Conservation (phyloP, 208 protist species). For the Crithidia expoeki region DNA sequence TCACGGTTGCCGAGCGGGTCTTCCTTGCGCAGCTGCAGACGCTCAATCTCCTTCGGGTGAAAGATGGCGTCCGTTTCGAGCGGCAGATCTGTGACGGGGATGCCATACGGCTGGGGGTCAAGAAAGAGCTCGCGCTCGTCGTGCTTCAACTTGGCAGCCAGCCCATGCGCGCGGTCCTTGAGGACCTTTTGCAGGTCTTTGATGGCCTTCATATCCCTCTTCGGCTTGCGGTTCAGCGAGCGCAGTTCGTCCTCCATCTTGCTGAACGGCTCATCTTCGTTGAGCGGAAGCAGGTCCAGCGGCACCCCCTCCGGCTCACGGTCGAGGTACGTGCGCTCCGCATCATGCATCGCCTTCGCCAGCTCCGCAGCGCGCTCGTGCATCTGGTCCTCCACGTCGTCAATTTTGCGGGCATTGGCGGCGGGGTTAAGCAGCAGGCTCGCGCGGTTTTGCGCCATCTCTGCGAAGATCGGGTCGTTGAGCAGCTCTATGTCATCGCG, state of each 20-base stretch:
- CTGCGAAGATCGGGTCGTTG: conserved; percentile 57
- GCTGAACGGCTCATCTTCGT: conserved; percentile 66
- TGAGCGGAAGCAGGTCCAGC: conserved; percentile 63
- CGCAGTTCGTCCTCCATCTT: conserved; percentile 57
- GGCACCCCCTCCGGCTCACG: conserved; percentile 67
- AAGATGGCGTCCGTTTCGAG: conserved; percentile 75
- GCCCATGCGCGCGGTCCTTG: conserved; percentile 73
- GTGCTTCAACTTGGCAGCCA: conserved; percentile 71
- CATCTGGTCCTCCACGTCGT: conserved; percentile 57
- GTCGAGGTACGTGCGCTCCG: conserved; percentile 68
- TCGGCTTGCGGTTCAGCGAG: conserved; percentile 57
- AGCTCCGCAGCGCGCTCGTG: conserved; percentile 69
- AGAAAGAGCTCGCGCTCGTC: conserved; percentile 67
- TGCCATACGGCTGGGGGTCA: conserved; percentile 44
- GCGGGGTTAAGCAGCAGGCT: conserved; percentile 64
- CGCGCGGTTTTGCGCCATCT: conserved; percentile 61
- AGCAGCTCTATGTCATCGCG: conserved; percentile 65
- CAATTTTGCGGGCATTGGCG: conserved; percentile 55
- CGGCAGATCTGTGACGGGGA: conserved; percentile 64
- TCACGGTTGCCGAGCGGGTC: conserved; percentile 64
- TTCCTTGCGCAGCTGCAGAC: conserved; percentile 50
- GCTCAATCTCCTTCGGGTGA: conserved; percentile 63
- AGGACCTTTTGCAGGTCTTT: conserved; percentile 75
- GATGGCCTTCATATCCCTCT: conserved; percentile 53
- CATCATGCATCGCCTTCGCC: conserved; percentile 54